Base-by-base conservation (phyloP, 441 rosid species). In the Isatis lusitanica region DNA sequence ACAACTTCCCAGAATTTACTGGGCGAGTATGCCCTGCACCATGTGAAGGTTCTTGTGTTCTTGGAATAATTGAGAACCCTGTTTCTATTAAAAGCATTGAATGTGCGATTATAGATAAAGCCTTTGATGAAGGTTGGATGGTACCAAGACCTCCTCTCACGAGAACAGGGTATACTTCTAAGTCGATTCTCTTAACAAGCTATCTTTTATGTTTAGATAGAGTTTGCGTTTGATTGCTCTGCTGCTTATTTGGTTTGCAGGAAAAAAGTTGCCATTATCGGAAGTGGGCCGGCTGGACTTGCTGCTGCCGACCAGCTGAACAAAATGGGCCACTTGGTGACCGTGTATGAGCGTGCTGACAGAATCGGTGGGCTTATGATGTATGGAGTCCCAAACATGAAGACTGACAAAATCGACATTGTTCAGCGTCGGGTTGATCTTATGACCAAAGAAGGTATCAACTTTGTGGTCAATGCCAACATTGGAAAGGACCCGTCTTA, bases 321-420 rank as follows among this genome's bases (percentile, higher is more conserved):
- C 72, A 88, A 84, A 82, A 90, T 89, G 92, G 99, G 99, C 26
- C 99, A 96, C 86, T 82, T 56, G 12, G 99, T 96, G 42, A 90
- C 98, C 3, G 96, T 96, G 26, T 96, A 90, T 67, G 99, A 96
- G 74, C 98, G 99, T 35, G 82, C 98, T 30, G 99, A 96, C 78
- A 84, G 98, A 75, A 87, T 96, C 71, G 99, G 99, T 60, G 99
- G 99, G 59, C 96, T 96, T 33, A 94, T 96, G 99, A 94, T 96
- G 99, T 96, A 96, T 77, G 99, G 99, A 42, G 99, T 96, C 64
- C 99, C 99, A 35, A 96, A 96, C 90, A 96, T 96, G 99, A 96
- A 96, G 84, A n/a, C 99, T 47, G 99, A 90, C 86, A 96, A 96
- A 84, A 71, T 90, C 43, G 94, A 88, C 80, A 82, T 94, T 9